Base-by-base conservation (phyloP, 2,329 filamentous ascomycete species). In the Aspergillus felis region DNA sequence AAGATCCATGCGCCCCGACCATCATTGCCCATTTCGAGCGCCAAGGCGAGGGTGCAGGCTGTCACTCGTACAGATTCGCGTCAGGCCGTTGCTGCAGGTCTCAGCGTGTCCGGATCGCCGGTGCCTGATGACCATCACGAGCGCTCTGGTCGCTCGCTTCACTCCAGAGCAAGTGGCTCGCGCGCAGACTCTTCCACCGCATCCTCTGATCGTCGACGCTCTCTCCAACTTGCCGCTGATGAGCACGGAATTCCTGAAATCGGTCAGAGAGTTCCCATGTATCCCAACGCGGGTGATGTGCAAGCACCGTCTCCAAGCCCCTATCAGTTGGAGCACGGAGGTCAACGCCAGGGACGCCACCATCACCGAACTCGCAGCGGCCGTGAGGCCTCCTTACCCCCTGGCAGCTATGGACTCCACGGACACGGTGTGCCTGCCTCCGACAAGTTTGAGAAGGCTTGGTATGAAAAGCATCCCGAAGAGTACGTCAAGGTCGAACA, bases 41-140 rank as follows among this genome's bases (percentile, higher is more conserved):
- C 92, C 58, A 94, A 92, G 76, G 86, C 90, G 71, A 86, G 89
- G 68, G 91, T 97, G 52, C 86, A 89, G 71, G 81, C 84, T 14
- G 92, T 97, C 59, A 97, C 93, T 35, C 88, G 91, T 64, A 97
- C 92, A 64, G 92, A 97, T 76, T 96, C 91, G n/a, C 86, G 87
- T 50, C 87, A 87, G 71, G 92, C 91, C 60, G 91, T 90, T 20
- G 85, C 89, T n/a, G 91, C 88, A 59, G 92, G 92, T 61, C 85
- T 96, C 69, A 91, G 91, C 62, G 87, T 86, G 64, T 68, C 78
- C 64, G 60, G 69, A 29, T 74, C 76, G 56, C 81, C 85, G 42
- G 81, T 62, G 38, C 59, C 66, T 49, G 75, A 82, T 57, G 80
- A 81, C 55, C 78, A 78, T 12, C 24, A 50, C n/a, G 84, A 89